Evolutionary conservation across 106 monocot species (phyloP), one percentile per base, ranked within the genome.

Genomic region (Gastrodia elata): DNA sequence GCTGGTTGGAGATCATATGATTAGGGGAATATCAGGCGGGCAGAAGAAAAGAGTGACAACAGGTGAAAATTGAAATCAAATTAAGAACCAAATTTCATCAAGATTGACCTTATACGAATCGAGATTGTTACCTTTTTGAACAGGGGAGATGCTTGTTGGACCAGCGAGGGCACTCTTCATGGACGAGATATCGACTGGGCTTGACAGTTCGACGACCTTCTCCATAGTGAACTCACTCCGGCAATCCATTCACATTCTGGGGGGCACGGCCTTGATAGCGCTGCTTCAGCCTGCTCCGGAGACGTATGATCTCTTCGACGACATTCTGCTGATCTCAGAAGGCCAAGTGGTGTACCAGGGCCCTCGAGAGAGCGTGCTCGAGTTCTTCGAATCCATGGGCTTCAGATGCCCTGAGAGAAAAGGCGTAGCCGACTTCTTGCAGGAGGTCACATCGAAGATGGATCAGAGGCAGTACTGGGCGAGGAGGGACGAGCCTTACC

Each of bases 71-170:
- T 16, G 18, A 22, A 52, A 52, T 3, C n/a, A 22, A n/a, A 52
- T 52, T 52, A 5, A 57, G 61, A 59, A 59, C 27, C 27, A 27
- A 32, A 14, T 15, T 61, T 32, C 5, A 27, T 61, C 61, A 61
- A 61, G 14, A 13, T 27, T 61, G 20, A 2, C 20, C 18, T 22
- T 20, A 18, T 7, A 22, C 6, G 4, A 11, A 61, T 32, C 0
- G 24, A 25, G 55, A n/a, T 55, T 55, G 3, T 61, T 61, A 44
- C 15, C 43, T 64, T 46, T 24, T 43, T 64, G 59, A 39, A 39
- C 75, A 89, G 89, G 89, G 52, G 89, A 89, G 64, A 89, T 89
- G 89, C 77, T 89, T 67, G 89, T 89, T 28, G 89, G 89, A 27
- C 89, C 89, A 27, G 81, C 89, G 32, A 89, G 56, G 65, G 86